Conservation (phyloP, 495 filamentous ascomycete genomes). For the Melanomma pulvis-pyrius region DNA sequence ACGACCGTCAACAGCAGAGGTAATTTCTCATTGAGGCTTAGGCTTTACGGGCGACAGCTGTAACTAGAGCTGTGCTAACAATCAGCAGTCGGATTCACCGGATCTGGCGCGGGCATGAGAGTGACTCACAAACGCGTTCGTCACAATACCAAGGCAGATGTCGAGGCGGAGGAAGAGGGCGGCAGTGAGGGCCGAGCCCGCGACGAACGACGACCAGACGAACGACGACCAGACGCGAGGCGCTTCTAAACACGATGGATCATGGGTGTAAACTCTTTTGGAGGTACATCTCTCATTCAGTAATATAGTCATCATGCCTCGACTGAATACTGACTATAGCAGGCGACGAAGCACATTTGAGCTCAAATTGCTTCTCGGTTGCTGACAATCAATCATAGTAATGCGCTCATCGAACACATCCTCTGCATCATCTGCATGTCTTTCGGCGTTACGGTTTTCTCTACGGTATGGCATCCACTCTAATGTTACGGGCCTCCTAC, state of each 20-base stretch:
- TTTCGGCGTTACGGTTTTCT: slow-evolving; percentile 7
- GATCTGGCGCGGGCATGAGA: slow-evolving; percentile 90
- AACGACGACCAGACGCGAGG: not conserved
- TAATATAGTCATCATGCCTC: not conserved
- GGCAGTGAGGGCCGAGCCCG: not conserved
- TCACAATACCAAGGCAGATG: slow-evolving; percentile 82
- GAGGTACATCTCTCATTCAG: not conserved
- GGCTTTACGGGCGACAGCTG: not conserved
- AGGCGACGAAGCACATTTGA: not conserved
- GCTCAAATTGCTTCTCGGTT: not conserved
- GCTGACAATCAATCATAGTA: not conserved
- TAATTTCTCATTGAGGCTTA: slow-evolving; percentile 43
- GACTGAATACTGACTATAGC: not conserved
- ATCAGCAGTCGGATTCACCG: slow-evolving; percentile 84
- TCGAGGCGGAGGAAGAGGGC: slow-evolving; percentile 53
- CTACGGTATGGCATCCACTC: slow-evolving; percentile 11
- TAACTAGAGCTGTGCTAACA: slow-evolving; percentile 42
- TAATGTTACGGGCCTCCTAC: not conserved
- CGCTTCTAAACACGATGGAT: not conserved
- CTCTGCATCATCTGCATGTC: not conserved
- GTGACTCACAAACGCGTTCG: slow-evolving; percentile 82
- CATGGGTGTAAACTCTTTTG: not conserved
- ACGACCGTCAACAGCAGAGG: slow-evolving; percentile 84
- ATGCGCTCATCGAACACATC: not conserved
- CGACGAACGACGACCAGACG: not conserved